Evolutionary conservation across 306 rosid species (phyloP).

Genomic region (Alnus rubra): DNA sequence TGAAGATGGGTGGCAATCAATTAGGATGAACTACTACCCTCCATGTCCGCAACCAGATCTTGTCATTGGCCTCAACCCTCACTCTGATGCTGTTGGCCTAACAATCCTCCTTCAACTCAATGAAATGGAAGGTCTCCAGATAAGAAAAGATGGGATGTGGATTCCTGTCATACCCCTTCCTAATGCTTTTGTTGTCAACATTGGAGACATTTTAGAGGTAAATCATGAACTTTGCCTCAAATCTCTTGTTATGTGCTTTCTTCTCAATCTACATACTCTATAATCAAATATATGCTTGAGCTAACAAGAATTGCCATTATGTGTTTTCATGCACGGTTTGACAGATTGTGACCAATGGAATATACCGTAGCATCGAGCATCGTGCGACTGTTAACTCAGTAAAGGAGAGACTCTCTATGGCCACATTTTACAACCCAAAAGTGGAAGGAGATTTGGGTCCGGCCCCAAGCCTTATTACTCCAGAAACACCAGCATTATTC

Average conservation of each 20-base stretch:
- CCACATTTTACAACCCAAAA: conserved; percentile 43
- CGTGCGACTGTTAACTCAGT: conserved; percentile 41
- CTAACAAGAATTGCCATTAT: too few relatives aligned
- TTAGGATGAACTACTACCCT: too few relatives aligned
- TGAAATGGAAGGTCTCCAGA: conserved; percentile 14
- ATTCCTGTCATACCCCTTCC: conserved; percentile 31
- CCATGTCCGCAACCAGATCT: too few relatives aligned
- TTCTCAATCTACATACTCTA: too few relatives aligned
- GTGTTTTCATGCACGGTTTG: neutral
- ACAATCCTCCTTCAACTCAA: too few relatives aligned
- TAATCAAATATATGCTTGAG: too few relatives aligned
- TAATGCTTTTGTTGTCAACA: conserved; percentile 33
- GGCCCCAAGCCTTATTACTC: conserved; percentile 36
- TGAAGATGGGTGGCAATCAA: too few relatives aligned
- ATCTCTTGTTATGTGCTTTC: too few relatives aligned
- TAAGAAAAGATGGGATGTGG: conserved; percentile 38
- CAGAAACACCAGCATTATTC: conserved; percentile 38
- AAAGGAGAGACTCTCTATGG: conserved; percentile 51
- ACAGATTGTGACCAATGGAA: conserved; percentile 55
- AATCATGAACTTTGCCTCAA: too few relatives aligned
- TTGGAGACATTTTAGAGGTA: too few relatives aligned
- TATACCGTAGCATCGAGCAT: conserved; percentile 46
- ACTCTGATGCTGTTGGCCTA: too few relatives aligned
- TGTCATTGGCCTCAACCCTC: too few relatives aligned
- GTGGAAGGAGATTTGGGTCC: conserved; percentile 52